Evolutionary conservation across 75 land plant genomes (phyloP).

Genomic region (Picea sitchensis): DNA sequence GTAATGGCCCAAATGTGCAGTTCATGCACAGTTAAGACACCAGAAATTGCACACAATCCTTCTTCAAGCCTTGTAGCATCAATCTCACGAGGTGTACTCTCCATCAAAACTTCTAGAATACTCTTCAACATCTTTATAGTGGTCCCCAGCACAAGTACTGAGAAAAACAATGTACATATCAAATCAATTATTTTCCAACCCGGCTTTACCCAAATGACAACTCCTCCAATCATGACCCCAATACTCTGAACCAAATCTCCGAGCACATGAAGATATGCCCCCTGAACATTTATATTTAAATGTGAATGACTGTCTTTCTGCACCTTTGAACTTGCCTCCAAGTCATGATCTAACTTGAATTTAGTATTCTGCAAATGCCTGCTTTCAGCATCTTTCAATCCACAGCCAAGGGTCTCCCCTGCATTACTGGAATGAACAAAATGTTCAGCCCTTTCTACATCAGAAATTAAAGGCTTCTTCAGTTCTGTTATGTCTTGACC

Average conservation of each 20-base stretch:
- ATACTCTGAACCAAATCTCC: conserved; percentile 90
- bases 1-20: conserved; percentile 58
- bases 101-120: conserved; percentile 81
- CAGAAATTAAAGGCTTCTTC: conserved; percentile 15
- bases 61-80: conserved; percentile 70
- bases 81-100: conserved; percentile 85
- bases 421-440: not conserved
- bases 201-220: conserved; percentile 80
- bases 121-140: conserved; percentile 39
- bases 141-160: conserved; percentile 41
- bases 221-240: conserved; percentile 95
- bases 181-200: conserved; percentile 51
- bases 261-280: conserved; percentile 87
- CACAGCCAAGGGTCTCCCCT: not conserved
- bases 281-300: conserved; percentile 72
- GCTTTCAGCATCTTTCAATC: conserved; percentile 4
- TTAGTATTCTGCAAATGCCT: not conserved
- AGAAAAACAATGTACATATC: conserved; percentile 52
- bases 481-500: conserved; percentile 21
- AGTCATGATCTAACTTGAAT: not conserved
- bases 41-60: conserved; percentile 57
- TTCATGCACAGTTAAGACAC: conserved; percentile 46
- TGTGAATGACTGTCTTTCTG: conserved; percentile 19
- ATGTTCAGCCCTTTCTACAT: conserved; percentile 6
- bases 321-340: not conserved